Evolutionary conservation across 2,329 filamentous ascomycete species (phyloP).

Genomic region (Aspergillus fischeri): DNA sequence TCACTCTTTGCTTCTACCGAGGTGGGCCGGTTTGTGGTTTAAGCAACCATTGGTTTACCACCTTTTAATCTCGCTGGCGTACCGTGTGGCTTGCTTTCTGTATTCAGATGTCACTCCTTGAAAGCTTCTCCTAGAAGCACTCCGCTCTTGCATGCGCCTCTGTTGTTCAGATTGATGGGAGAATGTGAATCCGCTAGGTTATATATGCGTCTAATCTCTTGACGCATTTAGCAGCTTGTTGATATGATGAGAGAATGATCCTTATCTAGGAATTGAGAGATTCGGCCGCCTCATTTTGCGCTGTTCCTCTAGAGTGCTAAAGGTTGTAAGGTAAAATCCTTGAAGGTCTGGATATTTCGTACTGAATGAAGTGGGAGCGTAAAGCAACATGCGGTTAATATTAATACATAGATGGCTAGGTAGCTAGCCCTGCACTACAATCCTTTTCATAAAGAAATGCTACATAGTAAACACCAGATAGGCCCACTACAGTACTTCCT

Average conservation of each 20-base stretch:
- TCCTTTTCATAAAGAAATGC: neutral
- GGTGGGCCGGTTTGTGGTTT: conserved; percentile 47
- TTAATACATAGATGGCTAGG: neutral
- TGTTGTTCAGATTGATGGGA: conserved; percentile 2
- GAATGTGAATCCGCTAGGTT: neutral
- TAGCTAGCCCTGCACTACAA: neutral
- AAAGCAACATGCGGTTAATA: neutral
- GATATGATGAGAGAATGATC: conserved; percentile 27
- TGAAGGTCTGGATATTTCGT: too few species aligned
- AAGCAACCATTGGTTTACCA: conserved; percentile 24
- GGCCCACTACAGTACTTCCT: neutral
- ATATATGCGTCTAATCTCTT: conserved; percentile 10
- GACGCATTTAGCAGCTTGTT: conserved; percentile 12
- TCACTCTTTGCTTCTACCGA: conserved; percentile 41
- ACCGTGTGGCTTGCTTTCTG: conserved; percentile 13
- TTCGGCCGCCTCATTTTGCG: conserved; percentile 39
- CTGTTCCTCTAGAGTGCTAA: neutral
- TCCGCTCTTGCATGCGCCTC: conserved; percentile 13
- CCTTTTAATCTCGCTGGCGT: conserved; percentile 24
- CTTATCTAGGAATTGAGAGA: conserved; percentile 39
- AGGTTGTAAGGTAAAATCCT: too few species aligned
- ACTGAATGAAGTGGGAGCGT: too few species aligned
- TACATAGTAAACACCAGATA: neutral
- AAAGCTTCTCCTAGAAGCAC: conserved; percentile 5
- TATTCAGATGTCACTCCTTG: conserved; percentile 11